These are phyloP conservation scores for Talaromyces stipitatus DNA, from an alignment of 495 filamentous ascomycete genomes.

Conservation along the genomic window DNA sequence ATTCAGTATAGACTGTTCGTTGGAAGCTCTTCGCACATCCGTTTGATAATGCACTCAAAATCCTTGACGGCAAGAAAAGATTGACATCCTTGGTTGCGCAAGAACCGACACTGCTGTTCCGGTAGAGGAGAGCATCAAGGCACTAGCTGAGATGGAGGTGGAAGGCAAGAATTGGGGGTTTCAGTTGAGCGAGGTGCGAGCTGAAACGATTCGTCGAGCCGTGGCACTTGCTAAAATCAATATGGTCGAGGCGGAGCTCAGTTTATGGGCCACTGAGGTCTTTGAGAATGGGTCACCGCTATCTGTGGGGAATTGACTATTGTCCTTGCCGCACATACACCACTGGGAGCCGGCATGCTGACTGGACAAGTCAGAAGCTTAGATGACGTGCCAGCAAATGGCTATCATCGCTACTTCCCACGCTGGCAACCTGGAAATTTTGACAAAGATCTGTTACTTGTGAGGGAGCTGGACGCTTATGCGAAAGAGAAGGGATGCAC, in stretches of 20 bases:
- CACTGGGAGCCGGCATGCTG: conserved; percentile 36
- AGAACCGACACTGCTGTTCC: conserved; percentile 54
- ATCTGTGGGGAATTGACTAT: conserved; percentile 56
- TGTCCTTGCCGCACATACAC: conserved; percentile 53
- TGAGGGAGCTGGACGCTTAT: conserved; percentile 48
- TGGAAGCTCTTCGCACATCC: conserved; percentile 39
- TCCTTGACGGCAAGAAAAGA: conserved; percentile 60
- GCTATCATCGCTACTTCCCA: conserved; percentile 38
- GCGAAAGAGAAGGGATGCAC: conserved; percentile 60
- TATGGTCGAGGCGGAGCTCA: conserved; percentile 62
- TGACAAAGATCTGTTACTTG: conserved; percentile 58
- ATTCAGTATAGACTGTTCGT: conserved; percentile 35
- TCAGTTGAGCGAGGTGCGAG: conserved; percentile 53
- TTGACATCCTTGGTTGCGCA: conserved; percentile 67
- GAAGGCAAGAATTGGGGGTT: conserved; percentile 51
- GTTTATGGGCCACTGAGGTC: conserved; percentile 49
- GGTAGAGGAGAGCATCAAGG: conserved; percentile 40
- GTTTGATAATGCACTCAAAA: conserved; percentile 47
- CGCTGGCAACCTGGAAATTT: conserved; percentile 62
- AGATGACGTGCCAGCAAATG: conserved; percentile 50
- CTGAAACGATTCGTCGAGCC: conserved; percentile 58
- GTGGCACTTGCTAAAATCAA: conserved; percentile 51
- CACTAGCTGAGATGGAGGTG: conserved; percentile 30
- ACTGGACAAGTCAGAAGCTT: conserved; percentile 51
- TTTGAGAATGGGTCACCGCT: conserved; percentile 57